Base-by-base conservation (phyloP, 257 asterid genomes). In the Nicotiana paniculata region DNA sequence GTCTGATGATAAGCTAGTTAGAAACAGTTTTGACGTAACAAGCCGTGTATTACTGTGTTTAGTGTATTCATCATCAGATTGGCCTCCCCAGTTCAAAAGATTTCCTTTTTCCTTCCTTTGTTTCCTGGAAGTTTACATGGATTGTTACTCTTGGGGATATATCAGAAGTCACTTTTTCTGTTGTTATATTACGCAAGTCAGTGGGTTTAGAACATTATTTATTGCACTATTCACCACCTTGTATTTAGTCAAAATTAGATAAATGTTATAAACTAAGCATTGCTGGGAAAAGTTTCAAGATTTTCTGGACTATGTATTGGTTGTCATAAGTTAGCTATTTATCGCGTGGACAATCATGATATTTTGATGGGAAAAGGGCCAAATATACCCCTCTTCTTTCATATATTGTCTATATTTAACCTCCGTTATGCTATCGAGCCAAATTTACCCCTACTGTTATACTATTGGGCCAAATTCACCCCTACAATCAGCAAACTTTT, bases 1-100 rank as follows among this genome's bases (percentile, higher is more conserved):
- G 79, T 59, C 26, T 51, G 1, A 48, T 24, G 79, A 6, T 48
- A 30, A 48, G 62, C 43, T 74, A 74, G 62, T 21, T 74, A 48
- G 79, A 74, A 51, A 48, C 79, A 74, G 79, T 74, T 74, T 74
- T 74, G 79, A 1, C 63, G 26, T 15, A 48, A 74, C 62, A 30
- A 48, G 9, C 26, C 26, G 18, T 4, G 79, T 48, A 74, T 26
- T 74, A 26, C 62, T 26, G 24, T 74, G 62, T 74, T 48, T 26
- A 74, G 51, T 21, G 7, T 3, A 8, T 72, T 74, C n/a, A 74
- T 48, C 79, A 26, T 48, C 79, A 74, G 63, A 51, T 48, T 48
- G 15, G 3, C 59, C 26, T 12, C 79, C 43, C 43, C 26, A 15
- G 43, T 26, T 74, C 43, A 46, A 74, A 74, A 48, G 26, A 74